These are phyloP conservation scores for Leccinum variicolor DNA, from an alignment of 768 basidiomycete genomes.

Conservation along the genomic window DNA sequence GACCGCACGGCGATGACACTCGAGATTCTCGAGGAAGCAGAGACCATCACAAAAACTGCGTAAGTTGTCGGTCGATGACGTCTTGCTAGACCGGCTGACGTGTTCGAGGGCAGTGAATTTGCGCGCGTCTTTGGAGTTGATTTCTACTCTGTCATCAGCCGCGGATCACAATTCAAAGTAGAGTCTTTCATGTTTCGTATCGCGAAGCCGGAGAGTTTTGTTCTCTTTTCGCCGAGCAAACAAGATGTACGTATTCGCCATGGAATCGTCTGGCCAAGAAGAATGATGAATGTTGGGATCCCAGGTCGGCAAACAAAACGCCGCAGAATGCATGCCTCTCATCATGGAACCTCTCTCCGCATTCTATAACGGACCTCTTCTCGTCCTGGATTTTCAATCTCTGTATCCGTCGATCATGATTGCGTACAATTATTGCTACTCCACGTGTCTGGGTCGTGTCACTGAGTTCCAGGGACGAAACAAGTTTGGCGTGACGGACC, in stretches of 20 bases:
- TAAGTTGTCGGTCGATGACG: slow-evolving; percentile 28
- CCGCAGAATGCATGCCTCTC: slow-evolving; percentile 92
- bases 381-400: slow-evolving; percentile 95
- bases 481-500: slow-evolving; percentile 83
- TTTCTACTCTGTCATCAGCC: slow-evolving; percentile 90
- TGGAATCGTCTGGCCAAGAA: not conserved
- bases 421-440: slow-evolving; percentile 96
- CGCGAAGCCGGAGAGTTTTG: slow-evolving; percentile 91
- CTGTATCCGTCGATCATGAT: slow-evolving; percentile 99
- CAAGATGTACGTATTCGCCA: slow-evolving; percentile 54
- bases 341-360: slow-evolving; percentile 94
- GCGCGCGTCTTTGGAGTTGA: slow-evolving; percentile 97
- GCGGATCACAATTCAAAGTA: slow-evolving; percentile 98
- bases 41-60: slow-evolving; percentile 89
- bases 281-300: not conserved
- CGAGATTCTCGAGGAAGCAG: slow-evolving; percentile 77
- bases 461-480: slow-evolving; percentile 82
- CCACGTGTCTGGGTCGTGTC: slow-evolving; percentile 90
- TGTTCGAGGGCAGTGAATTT: slow-evolving; percentile 68
- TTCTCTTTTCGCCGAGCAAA: slow-evolving; percentile 87
- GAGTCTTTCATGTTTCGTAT: slow-evolving; percentile 99
- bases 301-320: slow-evolving; percentile 94
- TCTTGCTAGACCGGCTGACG: not conserved
- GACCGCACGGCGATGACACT: slow-evolving; percentile 66
- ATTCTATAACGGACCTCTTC: slow-evolving; percentile 87